Evolutionary conservation across 2,329 filamentous ascomycete species (phyloP).

Genomic region (Aspergillus nomiae): DNA sequence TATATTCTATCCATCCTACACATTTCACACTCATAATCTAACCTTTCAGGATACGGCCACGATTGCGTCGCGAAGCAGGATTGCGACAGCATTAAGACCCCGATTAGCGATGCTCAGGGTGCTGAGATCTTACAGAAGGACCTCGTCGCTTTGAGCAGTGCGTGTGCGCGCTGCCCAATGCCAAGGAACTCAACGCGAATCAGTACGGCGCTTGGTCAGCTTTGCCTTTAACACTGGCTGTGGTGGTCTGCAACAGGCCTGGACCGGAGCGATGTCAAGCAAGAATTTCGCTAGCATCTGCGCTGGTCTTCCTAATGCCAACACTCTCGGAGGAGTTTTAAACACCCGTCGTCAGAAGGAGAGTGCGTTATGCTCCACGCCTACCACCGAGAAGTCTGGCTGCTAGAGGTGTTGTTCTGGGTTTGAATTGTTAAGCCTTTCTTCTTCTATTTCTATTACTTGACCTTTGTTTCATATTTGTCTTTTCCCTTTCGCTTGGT

Average conservation of each 20-base stretch:
- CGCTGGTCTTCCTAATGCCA: not conserved
- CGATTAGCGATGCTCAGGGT: constrained; percentile 3
- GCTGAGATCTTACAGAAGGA: constrained; percentile 6
- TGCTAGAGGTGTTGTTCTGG: not conserved
- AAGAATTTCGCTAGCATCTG: constrained; percentile 10
- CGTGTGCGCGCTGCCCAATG: constrained; percentile 1
- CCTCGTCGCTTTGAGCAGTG: constrained; percentile 4
- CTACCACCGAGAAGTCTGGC: constrained; percentile 2
- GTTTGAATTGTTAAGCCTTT: not conserved
- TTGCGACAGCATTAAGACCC: constrained; percentile 1
- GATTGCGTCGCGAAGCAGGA: constrained; percentile 9
- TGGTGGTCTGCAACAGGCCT: not conserved
- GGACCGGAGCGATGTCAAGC: constrained; percentile 6
- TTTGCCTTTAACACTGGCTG: constrained; percentile 10
- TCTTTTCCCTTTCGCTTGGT: not conserved
- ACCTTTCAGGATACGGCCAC: constrained; percentile 3
- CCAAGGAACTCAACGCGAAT: constrained; percentile 10
- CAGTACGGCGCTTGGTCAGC: constrained; percentile 11
- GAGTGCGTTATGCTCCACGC: not conserved
- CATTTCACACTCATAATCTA: not conserved
- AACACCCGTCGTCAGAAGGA: constrained; percentile 2
- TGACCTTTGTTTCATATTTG: too few relatives aligned
- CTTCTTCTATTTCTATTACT: too few relatives aligned
- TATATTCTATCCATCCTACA: not conserved
- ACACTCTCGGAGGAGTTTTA: constrained; percentile 3